Evolutionary conservation across 177 flowering plant genomes (phyloP).

Genomic region (Telopea speciosissima): DNA sequence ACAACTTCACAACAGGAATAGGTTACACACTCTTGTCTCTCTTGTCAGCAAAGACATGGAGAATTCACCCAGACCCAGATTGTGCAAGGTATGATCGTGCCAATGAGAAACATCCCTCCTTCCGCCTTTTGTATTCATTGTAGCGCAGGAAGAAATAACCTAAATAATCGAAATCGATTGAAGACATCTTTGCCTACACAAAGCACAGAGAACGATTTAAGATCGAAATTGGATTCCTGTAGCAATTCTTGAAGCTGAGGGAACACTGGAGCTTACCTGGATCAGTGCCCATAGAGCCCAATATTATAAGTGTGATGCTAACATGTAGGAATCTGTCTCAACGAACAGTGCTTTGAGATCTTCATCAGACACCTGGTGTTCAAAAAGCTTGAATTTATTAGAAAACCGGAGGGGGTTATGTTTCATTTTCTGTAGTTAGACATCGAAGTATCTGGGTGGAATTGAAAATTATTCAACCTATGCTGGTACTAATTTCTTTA

Average conservation of each 20-base stretch:
- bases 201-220: neutral
- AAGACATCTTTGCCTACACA: slow-evolving; percentile 79
- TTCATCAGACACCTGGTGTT: slow-evolving; percentile 52
- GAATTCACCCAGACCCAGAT: slow-evolving; percentile 16
- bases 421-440: no score
- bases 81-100: slow-evolving; percentile 44
- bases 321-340: slow-evolving; percentile 61
- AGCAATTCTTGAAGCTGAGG: neutral
- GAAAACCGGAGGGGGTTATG: no score
- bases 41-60: neutral
- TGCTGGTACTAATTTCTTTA: no score
- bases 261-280: slow-evolving; percentile 45
- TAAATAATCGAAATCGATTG: slow-evolving; percentile 85
- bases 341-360: slow-evolving; percentile 74
- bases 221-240: neutral
- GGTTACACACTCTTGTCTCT: neutral
- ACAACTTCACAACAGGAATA: slow-evolving; percentile 8
- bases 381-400: neutral
- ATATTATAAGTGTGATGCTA: slow-evolving; percentile 81
- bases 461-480: no score
- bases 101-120: slow-evolving; percentile 37
- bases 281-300: slow-evolving; percentile 98
- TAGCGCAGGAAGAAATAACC: slow-evolving; percentile 89
- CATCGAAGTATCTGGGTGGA: no score
- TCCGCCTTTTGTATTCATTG: slow-evolving; percentile 68